Evolutionary conservation across 192 early-diverging fungal genomes (phyloP).

Genomic region (Umbelopsis sp.): DNA sequence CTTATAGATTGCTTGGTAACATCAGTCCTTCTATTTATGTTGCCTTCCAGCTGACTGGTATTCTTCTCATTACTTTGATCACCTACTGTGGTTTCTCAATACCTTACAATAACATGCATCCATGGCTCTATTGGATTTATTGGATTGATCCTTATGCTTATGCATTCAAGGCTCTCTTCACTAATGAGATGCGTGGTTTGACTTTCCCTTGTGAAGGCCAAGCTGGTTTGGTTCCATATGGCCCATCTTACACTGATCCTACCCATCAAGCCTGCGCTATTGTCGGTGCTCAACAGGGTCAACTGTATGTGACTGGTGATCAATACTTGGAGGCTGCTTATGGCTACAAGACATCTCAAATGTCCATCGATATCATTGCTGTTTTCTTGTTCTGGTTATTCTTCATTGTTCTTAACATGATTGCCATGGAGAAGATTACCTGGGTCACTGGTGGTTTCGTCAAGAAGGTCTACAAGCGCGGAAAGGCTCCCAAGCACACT

Average conservation of each 20-base stretch:
- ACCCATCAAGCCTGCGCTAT: conserved; percentile 62
- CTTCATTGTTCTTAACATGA: conserved; percentile 41
- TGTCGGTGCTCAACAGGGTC: conserved; percentile 59
- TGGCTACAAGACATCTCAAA: conserved; percentile 58
- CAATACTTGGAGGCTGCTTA: conserved; percentile 60
- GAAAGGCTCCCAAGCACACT: conserved; percentile 31
- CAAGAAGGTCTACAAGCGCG: conserved; percentile 54
- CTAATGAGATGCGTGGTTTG: conserved; percentile 64
- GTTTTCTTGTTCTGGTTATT: conserved; percentile 52
- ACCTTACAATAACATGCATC: conserved; percentile 59
- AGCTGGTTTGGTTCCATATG: conserved; percentile 33
- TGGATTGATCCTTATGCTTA: conserved; percentile 69
- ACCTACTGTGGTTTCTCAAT: conserved; percentile 68
- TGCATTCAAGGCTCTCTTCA: conserved; percentile 58
- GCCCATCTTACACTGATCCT: conserved; percentile 46
- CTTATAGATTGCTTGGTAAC: conserved; percentile 47
- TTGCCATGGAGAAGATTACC: conserved; percentile 66
- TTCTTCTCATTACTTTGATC: conserved; percentile 54
- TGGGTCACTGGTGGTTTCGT: conserved; percentile 56
- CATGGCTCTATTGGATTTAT: conserved; percentile 66
- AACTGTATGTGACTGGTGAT: conserved; percentile 57
- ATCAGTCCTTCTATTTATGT: conserved; percentile 51
- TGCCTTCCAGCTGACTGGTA: conserved; percentile 55
- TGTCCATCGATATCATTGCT: conserved; percentile 61
- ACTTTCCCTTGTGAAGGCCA: conserved; percentile 42